A percentile compares a stretch with the other conserved stretches of the same genome.
Conservation (phyloP, 2,329 filamentous ascomycete genomes). For the Raffaelea arxii region DNA sequence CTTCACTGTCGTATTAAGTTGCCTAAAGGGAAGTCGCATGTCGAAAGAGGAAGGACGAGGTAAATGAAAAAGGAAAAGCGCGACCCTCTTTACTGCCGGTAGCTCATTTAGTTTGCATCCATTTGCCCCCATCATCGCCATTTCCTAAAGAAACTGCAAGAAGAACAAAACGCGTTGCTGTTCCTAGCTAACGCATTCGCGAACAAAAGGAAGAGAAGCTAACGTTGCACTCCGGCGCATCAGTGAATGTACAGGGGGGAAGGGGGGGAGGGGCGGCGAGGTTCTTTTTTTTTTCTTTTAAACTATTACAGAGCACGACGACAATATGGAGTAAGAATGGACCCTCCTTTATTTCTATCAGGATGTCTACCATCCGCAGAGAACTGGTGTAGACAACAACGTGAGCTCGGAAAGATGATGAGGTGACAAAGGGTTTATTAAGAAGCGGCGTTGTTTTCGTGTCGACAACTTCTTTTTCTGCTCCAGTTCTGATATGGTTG, state of each 20-base stretch:
- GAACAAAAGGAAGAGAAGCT: no score
- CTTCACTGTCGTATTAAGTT: neutral
- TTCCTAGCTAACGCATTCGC: neutral
- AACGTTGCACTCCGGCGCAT: neutral
- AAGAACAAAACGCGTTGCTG: no score
- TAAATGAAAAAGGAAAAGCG: conserved; percentile 1
- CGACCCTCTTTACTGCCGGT: neutral
- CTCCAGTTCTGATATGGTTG: no score
- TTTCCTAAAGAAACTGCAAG: neutral
- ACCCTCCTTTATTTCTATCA: no score
- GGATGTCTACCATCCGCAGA: no score
- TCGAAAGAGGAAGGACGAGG: neutral
- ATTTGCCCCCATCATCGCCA: neutral
- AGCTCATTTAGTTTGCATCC: neutral
- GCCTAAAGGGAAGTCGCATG: neutral
- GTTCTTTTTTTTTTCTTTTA: conserved; percentile 9
- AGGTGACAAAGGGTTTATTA: no score
- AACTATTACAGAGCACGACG: conserved; percentile 18
- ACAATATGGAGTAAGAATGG: neutral
- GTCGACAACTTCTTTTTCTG: no score
- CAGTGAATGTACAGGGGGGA: neutral
- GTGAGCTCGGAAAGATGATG: no score
- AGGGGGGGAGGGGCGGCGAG: neutral
- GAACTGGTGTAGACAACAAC: no score
- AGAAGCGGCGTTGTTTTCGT: no score